A percentile compares a stretch with the other conserved stretches of the same genome.
Evolutionary conservation across 805 yeast species (phyloP).

Genomic region (Brettanomyces custersianus): DNA sequence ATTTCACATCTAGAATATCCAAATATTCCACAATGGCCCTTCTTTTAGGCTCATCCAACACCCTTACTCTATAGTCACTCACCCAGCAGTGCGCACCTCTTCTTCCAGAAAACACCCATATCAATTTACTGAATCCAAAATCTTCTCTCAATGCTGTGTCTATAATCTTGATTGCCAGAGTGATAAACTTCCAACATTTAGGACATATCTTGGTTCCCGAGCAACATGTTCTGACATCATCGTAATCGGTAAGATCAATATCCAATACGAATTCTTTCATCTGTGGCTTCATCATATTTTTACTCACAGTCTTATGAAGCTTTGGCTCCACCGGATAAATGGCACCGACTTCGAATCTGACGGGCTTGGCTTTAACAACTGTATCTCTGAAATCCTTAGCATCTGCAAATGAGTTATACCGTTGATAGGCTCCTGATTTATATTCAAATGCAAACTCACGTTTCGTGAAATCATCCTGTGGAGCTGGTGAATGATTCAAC

Average conservation of each 20-base stretch:
- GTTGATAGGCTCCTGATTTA: slow-evolving; percentile 78
- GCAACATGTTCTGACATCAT: slow-evolving; percentile 89
- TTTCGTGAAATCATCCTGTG: slow-evolving; percentile 69
- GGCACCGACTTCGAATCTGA: slow-evolving; percentile 93
- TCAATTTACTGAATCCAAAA: slow-evolving; percentile 76
- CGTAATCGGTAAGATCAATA: slow-evolving; percentile 97
- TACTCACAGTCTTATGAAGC: slow-evolving; percentile 68
- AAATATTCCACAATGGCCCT: slow-evolving; percentile 77
- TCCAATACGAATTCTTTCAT: slow-evolving; percentile 89
- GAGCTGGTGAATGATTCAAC: slow-evolving; percentile 78
- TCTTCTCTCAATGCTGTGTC: slow-evolving; percentile 70
- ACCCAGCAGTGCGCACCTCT: slow-evolving; percentile 99
- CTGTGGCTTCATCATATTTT: slow-evolving; percentile 68
- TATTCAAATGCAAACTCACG: slow-evolving; percentile 92
- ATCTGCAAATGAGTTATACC: slow-evolving; percentile 69
- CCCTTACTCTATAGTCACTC: slow-evolving; percentile 75
- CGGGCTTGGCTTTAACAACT: slow-evolving; percentile 67
- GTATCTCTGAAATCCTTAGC: slow-evolving; percentile 70
- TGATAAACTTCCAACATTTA: slow-evolving; percentile 90
- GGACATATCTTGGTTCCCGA: slow-evolving; percentile 73
- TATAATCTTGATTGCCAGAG: slow-evolving; percentile 71
- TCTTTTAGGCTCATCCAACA: slow-evolving; percentile 63
- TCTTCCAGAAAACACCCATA: slow-evolving; percentile 97
- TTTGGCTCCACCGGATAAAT: slow-evolving; percentile 83
- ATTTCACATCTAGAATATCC: slow-evolving; percentile 55